Percentiles rank a stretch among this genome's conserved stretches.
Conservation (phyloP, 2,329 filamentous ascomycete species). For the Nemania diffusa region DNA sequence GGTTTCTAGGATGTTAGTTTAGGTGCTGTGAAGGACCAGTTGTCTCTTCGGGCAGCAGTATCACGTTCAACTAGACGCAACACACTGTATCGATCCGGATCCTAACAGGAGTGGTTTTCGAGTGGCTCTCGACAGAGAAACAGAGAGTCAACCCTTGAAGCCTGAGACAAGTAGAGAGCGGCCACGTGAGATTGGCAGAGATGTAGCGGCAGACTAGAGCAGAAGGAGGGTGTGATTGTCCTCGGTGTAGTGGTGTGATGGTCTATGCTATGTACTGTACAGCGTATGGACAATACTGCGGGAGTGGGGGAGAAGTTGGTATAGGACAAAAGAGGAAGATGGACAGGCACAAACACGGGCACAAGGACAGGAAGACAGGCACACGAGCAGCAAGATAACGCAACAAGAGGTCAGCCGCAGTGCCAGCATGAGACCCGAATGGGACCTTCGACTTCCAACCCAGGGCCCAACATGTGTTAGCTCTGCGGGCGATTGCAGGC, state of each 20-base stretch:
- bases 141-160: constrained; percentile 33
- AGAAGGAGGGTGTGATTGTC: constrained; percentile 28
- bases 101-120: neutral
- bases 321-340: constrained; percentile 13
- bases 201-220: constrained; percentile 21
- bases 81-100: constrained; percentile 3
- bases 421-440: constrained; percentile 9
- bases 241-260: constrained; percentile 30
- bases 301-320: constrained; percentile 5
- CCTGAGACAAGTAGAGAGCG: constrained; percentile 31
- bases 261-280: neutral
- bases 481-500: neutral
- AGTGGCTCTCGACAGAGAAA: constrained; percentile 13
- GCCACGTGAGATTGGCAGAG: constrained; percentile 43
- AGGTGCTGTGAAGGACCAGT: neutral
- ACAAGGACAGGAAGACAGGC: constrained; percentile 15
- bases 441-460: constrained; percentile 12
- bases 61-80: constrained; percentile 22
- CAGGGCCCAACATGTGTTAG: constrained; percentile 16
- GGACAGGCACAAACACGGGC: constrained; percentile 11
- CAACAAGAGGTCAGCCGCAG: constrained; percentile 22
- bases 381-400: constrained; percentile 33
- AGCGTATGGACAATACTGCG: neutral
- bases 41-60: constrained; percentile 5
- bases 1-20: constrained; percentile 1